A percentile compares a stretch with the other conserved stretches of the same genome.
Evolutionary conservation across 495 filamentous ascomycete species (phyloP).

Genomic region (Hypomontagnella submonticulosa): DNA sequence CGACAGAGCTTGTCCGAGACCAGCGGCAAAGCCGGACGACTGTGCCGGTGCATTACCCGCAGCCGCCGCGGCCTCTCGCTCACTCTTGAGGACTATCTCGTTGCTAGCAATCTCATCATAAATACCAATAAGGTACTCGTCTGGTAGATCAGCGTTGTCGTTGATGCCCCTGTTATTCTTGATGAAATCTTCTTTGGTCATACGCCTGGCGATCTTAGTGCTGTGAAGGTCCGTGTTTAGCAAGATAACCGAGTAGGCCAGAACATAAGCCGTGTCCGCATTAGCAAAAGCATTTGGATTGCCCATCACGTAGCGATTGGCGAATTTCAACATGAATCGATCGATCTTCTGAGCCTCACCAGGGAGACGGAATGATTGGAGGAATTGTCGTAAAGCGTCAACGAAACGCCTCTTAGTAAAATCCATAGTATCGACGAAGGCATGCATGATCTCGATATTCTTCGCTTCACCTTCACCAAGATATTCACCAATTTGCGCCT

Average conservation of each 20-base stretch:
- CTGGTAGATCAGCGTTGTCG: constrained; percentile 90
- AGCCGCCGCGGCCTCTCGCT: constrained; percentile 86
- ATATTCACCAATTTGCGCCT: constrained; percentile 91
- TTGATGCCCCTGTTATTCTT: constrained; percentile 99
- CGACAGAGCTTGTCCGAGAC: constrained; percentile 88
- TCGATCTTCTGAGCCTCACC: constrained; percentile 99
- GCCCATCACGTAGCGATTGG: constrained; percentile 90
- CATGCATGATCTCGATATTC: constrained; percentile 97
- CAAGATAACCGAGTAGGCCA: constrained; percentile 96
- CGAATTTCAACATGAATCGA: constrained; percentile 99
- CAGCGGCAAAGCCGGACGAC: constrained; percentile 77
- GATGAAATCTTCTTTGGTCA: constrained; percentile 97
- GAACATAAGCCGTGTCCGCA: constrained; percentile 95
- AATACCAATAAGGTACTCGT: constrained; percentile 89
- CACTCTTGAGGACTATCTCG: constrained; percentile 94
- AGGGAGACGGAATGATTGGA: constrained; percentile 94
- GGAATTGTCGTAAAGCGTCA: constrained; percentile 87
- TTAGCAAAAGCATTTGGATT: constrained; percentile 99
- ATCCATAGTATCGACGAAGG: constrained; percentile 95
- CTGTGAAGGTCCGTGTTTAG: constrained; percentile 97
- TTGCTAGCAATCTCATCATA: constrained; percentile 91
- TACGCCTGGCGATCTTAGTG: constrained; percentile 81
- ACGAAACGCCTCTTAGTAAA: constrained; percentile 94
- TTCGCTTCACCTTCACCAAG: constrained; percentile 91
- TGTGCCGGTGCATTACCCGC: constrained; percentile 69